A percentile compares a stretch with the other conserved stretches of the same genome.
Evolutionary conservation across 345 rosid genomes (phyloP).

Genomic region (sweet orange (Citrus sinensis)): DVS_A1.0 CM039165.1:35529501-35530000

Average conservation of each 20-base stretch:
- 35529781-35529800: constrained; percentile 8
- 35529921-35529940: neutral
- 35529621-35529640: neutral
- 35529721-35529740: constrained; percentile 5
- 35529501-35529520: neutral
- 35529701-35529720: constrained; percentile 3
- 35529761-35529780: neutral
- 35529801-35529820: constrained; percentile 7
- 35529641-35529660: neutral
- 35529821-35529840: neutral
- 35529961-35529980: constrained; percentile 31
- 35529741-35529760: neutral
- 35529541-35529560: neutral
- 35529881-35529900: neutral
- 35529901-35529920: neutral
- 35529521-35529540: constrained; percentile 6
- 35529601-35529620: neutral
- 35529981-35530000: constrained; percentile 4
- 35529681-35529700: constrained; percentile 12
- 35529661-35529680: neutral
- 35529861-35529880: constrained; percentile 6
- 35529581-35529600: neutral
- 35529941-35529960: constrained; percentile 12
- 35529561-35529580: neutral
- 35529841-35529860: neutral